Evolutionary conservation across 2,329 filamentous ascomycete genomes (phyloP), one percentile per base, ranked within the genome.

Genomic region (Calonectria montana): DNA sequence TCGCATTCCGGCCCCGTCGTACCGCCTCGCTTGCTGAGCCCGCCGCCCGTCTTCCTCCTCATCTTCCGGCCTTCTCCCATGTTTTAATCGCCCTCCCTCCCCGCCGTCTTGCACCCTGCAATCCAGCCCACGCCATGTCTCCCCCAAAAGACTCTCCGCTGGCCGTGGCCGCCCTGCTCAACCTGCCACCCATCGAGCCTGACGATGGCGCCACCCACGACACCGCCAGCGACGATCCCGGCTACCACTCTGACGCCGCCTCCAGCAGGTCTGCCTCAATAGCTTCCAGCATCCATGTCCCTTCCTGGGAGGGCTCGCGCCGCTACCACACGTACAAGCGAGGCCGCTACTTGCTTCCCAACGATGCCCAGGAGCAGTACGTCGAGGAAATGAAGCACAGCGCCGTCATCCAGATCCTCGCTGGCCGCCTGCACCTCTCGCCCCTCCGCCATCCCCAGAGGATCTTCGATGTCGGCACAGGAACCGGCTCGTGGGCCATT

Each of bases 341-440:
- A 70, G 83, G 84, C 21, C 74, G 79, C 5, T 83, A 82, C 43
- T 75, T 79, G 35, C 81, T 83, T 61, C 82, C 82, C 31, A 85
- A 86, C 73, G 85, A 87, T 69, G 81, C 84, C 37, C 71, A 75
- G 6, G 85, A 86, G 73, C 85, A 85, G 74, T 82, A 83, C 69
- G 80, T 85, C 35, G 83, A 86, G 74, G 81, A 82, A 71, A 83
- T 83, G 79, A 79, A 82, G 69, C 83, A 86, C 71, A 80, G 80
- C 48, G 82, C 83, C 78, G 70, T 81, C 8, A 69, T 84, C 41
- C 70, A 75, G 37, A 45, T 84, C n/a, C 79, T 80, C 18, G 78
- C 80, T 12, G 83, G 82, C 2, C 75, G 78, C 50, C 80, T 88
- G 16, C 83, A 84, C 64, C 80, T 83, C 55, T 82, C 85, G n/a